Evolutionary conservation across 2,329 filamentous ascomycete genomes (phyloP), one percentile per base, ranked within the genome.

Genomic region (Fusarium sp.): DNA sequence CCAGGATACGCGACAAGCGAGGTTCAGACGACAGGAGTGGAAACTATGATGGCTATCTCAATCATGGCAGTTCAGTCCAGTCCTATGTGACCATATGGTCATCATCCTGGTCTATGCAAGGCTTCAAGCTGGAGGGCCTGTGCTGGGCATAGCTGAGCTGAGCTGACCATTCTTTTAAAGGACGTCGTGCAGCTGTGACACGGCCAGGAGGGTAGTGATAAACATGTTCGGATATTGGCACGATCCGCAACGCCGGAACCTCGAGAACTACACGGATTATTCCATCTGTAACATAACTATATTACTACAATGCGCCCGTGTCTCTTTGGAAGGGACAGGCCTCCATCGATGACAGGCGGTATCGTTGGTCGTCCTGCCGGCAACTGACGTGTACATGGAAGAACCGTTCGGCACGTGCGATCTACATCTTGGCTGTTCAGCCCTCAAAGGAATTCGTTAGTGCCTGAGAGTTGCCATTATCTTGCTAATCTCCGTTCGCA

Each of bases 341-440:
- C 33, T 13, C 31, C 31, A 35, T 58, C 31, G 24, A 28, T 18
- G 35, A 24, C 31, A 49, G 15, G 8, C 35, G 33, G n/a, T 48
- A 22, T 36, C 22, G 55, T n/a, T 73, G 33, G 56, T 18, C 69
- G 33, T 59, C 57, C 69, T 55, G 55, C 24, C 62, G 48, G 26
- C 60, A 56, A 69, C n/a, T 31, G 39, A 52, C 52, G 42, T 60
- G 59, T 51, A 63, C 49, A 61, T 63, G 70, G 63, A 68, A 75
- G 39, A 68, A 51, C 75, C 75, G 73, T 77, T 73, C 73, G 62
- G 63, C 75, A 76, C 75, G 73, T 77, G 75, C 41, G 71, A 76
- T 62, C 59, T 64, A 58, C 70, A 64, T 58, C 74, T 74, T 75
- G 70, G 74, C 60, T 65, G 45, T 47, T 68, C 33, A 65, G 61